Evolutionary conservation across 2,329 filamentous ascomycete species (phyloP).

Genomic region (Trichoderma sp.): DNA sequence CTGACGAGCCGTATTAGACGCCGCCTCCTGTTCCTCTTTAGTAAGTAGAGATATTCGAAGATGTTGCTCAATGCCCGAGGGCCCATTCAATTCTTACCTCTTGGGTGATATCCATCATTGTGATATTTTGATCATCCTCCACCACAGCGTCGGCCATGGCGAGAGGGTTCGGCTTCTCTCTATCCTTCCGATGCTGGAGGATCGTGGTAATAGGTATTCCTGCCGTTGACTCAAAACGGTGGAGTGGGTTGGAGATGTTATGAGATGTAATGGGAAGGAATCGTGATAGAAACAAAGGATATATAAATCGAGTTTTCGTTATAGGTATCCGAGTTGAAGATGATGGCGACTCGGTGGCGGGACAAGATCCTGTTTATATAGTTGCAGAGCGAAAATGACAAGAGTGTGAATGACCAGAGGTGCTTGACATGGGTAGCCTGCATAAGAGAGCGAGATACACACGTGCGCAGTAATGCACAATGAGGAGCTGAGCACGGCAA

Average conservation of each 20-base stretch:
- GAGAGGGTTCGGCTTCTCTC: not conserved
- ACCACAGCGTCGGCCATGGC: not conserved
- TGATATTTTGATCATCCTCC: not conserved
- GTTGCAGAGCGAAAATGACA: not conserved
- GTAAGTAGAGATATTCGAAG: not conserved
- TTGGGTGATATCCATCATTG: not conserved
- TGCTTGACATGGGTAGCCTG: not conserved
- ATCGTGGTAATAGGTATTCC: constrained; percentile 1
- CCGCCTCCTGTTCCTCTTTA: not conserved
- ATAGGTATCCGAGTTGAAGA: constrained; percentile 28
- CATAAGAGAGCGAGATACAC: not conserved
- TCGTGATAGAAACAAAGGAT: not conserved
- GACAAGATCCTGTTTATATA: not conserved
- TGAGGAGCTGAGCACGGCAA: not conserved
- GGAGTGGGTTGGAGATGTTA: not conserved
- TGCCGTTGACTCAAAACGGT: not conserved
- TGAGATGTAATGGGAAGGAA: not conserved
- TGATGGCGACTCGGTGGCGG: not conserved
- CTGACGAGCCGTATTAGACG: not conserved
- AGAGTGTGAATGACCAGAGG: not conserved
- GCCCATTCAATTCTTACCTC: not conserved
- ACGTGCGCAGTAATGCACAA: not conserved
- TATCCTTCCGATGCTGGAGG: not conserved
- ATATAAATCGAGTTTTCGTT: not conserved
- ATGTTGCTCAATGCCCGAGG: not conserved